Percentiles rank a stretch among this genome's conserved stretches.
Evolutionary conservation across 176 grass and related monocot genomes (phyloP).

Genomic region (Carex scoparia): DNA sequence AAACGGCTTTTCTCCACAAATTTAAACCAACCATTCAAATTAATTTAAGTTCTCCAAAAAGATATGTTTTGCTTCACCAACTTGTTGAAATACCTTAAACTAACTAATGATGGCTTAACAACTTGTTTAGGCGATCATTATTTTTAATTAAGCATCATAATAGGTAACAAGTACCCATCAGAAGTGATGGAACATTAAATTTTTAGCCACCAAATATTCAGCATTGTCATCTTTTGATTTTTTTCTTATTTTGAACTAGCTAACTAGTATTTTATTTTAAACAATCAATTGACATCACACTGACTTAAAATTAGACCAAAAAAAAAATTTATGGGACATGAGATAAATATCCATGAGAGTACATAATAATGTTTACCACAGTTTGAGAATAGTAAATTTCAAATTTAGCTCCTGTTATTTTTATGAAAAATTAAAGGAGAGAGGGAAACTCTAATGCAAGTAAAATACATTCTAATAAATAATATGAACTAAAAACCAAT

Average conservation of each 20-base stretch:
- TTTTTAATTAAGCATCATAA: slow-evolving; percentile 6
- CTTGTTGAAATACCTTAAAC: slow-evolving; percentile 16
- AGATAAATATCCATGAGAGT: background rate
- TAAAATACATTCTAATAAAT: too few species aligned
- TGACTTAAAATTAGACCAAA: background rate
- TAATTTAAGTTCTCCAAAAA: background rate
- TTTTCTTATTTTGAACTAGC: background rate
- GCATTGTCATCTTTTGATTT: background rate
- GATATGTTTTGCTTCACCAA: background rate
- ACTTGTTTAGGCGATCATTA: background rate
- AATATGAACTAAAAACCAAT: too few species aligned
- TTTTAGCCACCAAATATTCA: background rate
- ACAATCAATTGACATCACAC: background rate
- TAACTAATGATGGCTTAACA: slow-evolving; percentile 22
- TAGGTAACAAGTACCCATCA: slow-evolving; percentile 18
- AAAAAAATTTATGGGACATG: background rate
- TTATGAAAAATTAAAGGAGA: background rate
- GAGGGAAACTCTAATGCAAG: too few species aligned
- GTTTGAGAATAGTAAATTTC: background rate
- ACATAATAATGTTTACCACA: background rate
- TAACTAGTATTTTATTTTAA: background rate
- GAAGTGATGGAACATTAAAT: background rate
- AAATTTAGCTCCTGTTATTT: background rate
- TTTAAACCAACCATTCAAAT: background rate
- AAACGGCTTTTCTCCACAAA: background rate